Percentiles rank a stretch among this genome's conserved stretches.
phyloP scores from a whole-genome alignment of 257 asterid genomes.

The Primulina eburnea region DNA sequence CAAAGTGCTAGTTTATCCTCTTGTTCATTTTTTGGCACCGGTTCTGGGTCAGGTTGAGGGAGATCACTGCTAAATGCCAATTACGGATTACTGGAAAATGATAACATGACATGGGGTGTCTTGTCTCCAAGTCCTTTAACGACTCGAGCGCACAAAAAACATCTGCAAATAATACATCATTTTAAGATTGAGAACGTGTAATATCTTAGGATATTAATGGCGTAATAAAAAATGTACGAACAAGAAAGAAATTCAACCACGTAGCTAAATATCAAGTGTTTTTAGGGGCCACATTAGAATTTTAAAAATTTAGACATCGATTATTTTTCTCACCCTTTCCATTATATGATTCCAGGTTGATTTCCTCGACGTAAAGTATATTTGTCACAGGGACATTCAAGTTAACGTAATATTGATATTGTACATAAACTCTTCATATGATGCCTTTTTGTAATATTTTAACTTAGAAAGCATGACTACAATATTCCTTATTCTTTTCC shows the following conservation, averaged over 20 bases:
- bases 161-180: too few relatives aligned
- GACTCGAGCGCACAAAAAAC: neutral
- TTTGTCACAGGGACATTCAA: neutral
- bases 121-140: conserved; percentile 42
- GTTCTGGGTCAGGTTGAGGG: neutral
- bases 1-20: too few relatives aligned
- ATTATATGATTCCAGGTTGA: neutral
- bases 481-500: conserved; percentile 42
- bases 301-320: neutral
- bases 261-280: too few relatives aligned
- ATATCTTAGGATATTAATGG: too few relatives aligned
- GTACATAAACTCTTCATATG: neutral
- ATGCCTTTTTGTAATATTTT: conserved; percentile 1
- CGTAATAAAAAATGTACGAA: too few relatives aligned
- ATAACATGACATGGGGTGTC: conserved; percentile 9
- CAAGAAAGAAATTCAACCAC: neutral
- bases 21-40: too few relatives aligned
- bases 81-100: too few relatives aligned
- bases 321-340: neutral
- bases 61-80: neutral
- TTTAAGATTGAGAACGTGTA: neutral
- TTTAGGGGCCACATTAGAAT: neutral
- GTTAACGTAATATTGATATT: neutral
- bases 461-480: conserved; percentile 16
- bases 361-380: neutral